phyloP scores from a whole-genome alignment of 768 basidiomycete species.

The Gloeopeniophorella convolvens region DNA sequence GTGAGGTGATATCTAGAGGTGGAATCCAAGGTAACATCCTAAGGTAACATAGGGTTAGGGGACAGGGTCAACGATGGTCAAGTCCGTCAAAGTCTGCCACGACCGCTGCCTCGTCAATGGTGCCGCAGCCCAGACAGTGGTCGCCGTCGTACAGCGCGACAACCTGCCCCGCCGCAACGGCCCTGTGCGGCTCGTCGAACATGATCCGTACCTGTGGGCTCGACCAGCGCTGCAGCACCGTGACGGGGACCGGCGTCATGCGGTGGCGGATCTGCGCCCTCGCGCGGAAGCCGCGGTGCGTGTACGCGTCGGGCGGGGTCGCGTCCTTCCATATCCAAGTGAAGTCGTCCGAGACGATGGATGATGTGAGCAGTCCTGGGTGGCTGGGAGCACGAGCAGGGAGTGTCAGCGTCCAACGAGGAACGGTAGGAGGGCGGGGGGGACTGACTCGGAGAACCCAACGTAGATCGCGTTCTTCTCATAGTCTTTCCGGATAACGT shows the following conservation, averaged over 20 bases:
- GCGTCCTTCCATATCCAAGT: slow-evolving; percentile 71
- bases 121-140: slow-evolving; percentile 82
- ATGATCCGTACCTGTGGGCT: slow-evolving; percentile 35
- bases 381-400: slow-evolving; percentile 38
- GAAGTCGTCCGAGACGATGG: slow-evolving; percentile 42
- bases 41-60: too few species aligned
- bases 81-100: neutral
- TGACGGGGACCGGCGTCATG: slow-evolving; percentile 41
- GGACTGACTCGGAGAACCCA: slow-evolving; percentile 58
- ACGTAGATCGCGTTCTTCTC: slow-evolving; percentile 62
- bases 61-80: neutral
- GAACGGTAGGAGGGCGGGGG: neutral
- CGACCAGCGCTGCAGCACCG: slow-evolving; percentile 2
- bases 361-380: slow-evolving; percentile 40
- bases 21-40: too few species aligned
- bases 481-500: slow-evolving; percentile 66
- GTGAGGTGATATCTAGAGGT: too few species aligned
- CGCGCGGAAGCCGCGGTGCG: slow-evolving; percentile 40
- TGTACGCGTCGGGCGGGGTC: slow-evolving; percentile 41
- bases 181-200: slow-evolving; percentile 55
- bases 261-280: slow-evolving; percentile 65
- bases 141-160: slow-evolving; percentile 65
- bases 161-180: slow-evolving; percentile 76
- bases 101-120: slow-evolving; percentile 35
- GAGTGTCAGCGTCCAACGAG: neutral